phyloP scores from a whole-genome alignment of 768 basidiomycete species.

The Leccinum incarnatum region DNA sequence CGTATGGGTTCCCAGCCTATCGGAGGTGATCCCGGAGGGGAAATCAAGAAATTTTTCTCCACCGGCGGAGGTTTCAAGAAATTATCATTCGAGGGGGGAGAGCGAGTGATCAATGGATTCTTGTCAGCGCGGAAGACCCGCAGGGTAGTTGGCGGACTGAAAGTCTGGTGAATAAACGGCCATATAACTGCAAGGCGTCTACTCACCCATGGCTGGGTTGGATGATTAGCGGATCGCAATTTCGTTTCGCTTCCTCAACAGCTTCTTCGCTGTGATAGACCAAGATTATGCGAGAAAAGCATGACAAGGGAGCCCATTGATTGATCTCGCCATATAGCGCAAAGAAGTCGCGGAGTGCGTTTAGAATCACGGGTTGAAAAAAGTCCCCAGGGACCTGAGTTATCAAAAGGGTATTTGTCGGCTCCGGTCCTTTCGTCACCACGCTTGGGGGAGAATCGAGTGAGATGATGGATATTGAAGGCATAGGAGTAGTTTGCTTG shows the following conservation, averaged over 20 bases:
- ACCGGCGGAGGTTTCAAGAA: constrained; percentile 68
- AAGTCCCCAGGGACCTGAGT: constrained; percentile 73
- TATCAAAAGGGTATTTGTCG: constrained; percentile 84
- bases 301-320: constrained; percentile 84
- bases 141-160: constrained; percentile 49
- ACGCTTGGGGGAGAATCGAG: constrained; percentile 1
- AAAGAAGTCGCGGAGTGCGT: constrained; percentile 71
- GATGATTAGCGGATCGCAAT: constrained; percentile 62
- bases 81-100: constrained; percentile 27
- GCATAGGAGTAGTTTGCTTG: constrained; percentile 11
- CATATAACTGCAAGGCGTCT: neutral
- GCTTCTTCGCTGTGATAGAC: constrained; percentile 66
- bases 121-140: constrained; percentile 75
- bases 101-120: constrained; percentile 52
- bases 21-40: constrained; percentile 96
- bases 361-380: constrained; percentile 69
- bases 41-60: constrained; percentile 96
- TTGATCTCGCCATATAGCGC: constrained; percentile 75
- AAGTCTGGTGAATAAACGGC: constrained; percentile 9
- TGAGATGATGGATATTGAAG: constrained; percentile 31
- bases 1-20: constrained; percentile 92
- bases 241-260: constrained; percentile 65
- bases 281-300: constrained; percentile 78
- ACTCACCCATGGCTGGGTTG: constrained; percentile 53
- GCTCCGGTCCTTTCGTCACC: constrained; percentile 6